Base-by-base conservation (phyloP, 768 basidiomycete genomes). In the Tulasnella sp. region DNA sequence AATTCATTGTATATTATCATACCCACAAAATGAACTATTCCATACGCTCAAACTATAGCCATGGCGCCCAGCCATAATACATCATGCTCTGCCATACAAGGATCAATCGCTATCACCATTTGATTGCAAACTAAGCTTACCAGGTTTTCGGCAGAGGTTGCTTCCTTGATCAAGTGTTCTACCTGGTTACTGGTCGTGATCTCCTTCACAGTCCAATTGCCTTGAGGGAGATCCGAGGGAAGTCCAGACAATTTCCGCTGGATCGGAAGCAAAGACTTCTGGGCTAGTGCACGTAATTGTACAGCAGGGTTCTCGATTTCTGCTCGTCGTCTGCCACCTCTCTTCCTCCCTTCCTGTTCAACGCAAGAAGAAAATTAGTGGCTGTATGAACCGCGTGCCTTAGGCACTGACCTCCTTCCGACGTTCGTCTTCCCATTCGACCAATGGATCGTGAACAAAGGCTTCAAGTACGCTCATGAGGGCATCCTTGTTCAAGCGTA, bases 401-500 rank as follows among this genome's bases (percentile, higher is more conserved):
- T n/a, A 49, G 23, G 15, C 6, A 43, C 62, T 29, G 59, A 82
- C 80, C 67, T 80, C 69, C 65, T 79, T 83, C 12, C 81, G 77
- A 60, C 80, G 82, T 67, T 86, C 82, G 40, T 89, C 83, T 60
- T 89, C 85, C 89, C 92, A 98, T 68, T 98, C 94, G 31, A 93
- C 84, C 2, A 99, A 76, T 1, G 96, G 96, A 68, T 99, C 96
- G 63, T 98, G 94, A 29, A 93, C 81, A 67, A 98, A 98, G 1
- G 96, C 89, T 65, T 97, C 94, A 36, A 99, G 77, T 0, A 98
- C 89, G 67, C 83, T 93, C 84, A 92, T 91, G 55, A 99, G 73
- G 39, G 83, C 84, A 66, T 98, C 92, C 68, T 83, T 86, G 74
- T 98, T 92, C 61, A 84, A 80, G 29, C 91, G 81, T 23, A 99